phyloP scores from a whole-genome alignment of 2,329 filamentous ascomycete species.

The Lachnellula occidentalis region DNA sequence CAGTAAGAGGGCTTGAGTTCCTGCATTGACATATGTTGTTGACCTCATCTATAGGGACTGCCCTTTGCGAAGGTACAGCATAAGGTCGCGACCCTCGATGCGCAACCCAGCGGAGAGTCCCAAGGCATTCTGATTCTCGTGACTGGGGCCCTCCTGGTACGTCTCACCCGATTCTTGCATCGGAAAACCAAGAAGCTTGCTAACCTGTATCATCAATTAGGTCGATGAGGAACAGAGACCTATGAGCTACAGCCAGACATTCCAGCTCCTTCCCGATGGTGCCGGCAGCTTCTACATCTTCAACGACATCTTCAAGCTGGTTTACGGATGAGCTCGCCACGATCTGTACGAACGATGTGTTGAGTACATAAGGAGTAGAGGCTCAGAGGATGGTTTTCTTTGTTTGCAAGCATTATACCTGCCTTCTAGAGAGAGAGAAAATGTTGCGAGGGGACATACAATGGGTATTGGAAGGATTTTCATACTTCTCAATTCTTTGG shows the following conservation, averaged over 20 bases:
- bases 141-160: slow-evolving; percentile 77
- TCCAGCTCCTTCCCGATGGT: slow-evolving; percentile 71
- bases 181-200: slow-evolving; percentile 1
- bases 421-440: slow-evolving; percentile 9
- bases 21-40: slow-evolving; percentile 4
- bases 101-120: slow-evolving; percentile 65
- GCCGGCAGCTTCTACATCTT: slow-evolving; percentile 73
- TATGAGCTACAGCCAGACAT: slow-evolving; percentile 87
- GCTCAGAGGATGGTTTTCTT: slow-evolving; percentile 4
- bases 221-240: slow-evolving; percentile 80
- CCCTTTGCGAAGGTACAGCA: slow-evolving; percentile 81
- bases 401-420: slow-evolving; percentile 23
- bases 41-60: slow-evolving; percentile 49
- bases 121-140: slow-evolving; percentile 81
- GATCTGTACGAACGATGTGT: not conserved
- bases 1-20: slow-evolving; percentile 46
- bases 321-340: slow-evolving; percentile 47
- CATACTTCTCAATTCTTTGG: not conserved
- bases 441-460: not conserved
- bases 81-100: slow-evolving; percentile 70
- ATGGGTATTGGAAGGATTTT: not conserved
- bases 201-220: slow-evolving; percentile 39
- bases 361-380: slow-evolving; percentile 18
- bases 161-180: slow-evolving; percentile 27
- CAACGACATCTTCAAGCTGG: slow-evolving; percentile 93